Conservation (phyloP, 1,284 basidiomycete species). For the Papiliotrema nemorosa region DNA sequence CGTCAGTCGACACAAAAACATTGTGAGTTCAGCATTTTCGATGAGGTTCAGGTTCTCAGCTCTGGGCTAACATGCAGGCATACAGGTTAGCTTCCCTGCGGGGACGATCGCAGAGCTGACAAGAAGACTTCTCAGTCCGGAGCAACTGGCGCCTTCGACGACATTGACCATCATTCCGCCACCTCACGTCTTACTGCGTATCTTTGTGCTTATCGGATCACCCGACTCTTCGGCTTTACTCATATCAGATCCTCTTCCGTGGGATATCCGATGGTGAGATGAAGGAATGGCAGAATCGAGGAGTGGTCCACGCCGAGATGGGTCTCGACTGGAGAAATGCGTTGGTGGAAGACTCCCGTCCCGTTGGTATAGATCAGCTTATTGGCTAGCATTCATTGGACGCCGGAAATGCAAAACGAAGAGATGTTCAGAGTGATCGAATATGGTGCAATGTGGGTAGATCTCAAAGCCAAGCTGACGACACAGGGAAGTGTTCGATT, state of each 20-base stretch:
- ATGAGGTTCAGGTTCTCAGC: not conserved
- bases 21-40: slow-evolving; percentile 26
- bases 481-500: slow-evolving; percentile 6
- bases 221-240: not conserved
- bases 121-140: slow-evolving; percentile 32
- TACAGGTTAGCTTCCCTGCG: slow-evolving; percentile 20
- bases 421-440: slow-evolving; percentile 44
- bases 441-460: slow-evolving; percentile 44
- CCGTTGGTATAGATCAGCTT: no score
- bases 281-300: slow-evolving; percentile 35
- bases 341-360: slow-evolving; percentile 22
- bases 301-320: slow-evolving; percentile 36
- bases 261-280: slow-evolving; percentile 38
- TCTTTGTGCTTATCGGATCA: slow-evolving; percentile 31
- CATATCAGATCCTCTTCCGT: slow-evolving; percentile 35
- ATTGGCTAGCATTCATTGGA: slow-evolving; percentile 32
- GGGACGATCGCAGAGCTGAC: not conserved
- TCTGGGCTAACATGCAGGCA: slow-evolving; percentile 12
- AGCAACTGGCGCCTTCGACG: slow-evolving; percentile 31
- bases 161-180: slow-evolving; percentile 34
- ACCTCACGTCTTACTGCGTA: slow-evolving; percentile 33
- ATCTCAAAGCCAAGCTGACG: not conserved
- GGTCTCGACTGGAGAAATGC: slow-evolving; percentile 41
- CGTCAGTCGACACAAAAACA: slow-evolving; percentile 36
- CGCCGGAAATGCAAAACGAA: slow-evolving; percentile 31